phyloP scores from a whole-genome alignment of 2,329 filamentous ascomycete species.

The Pleomassaria siparia region DNA sequence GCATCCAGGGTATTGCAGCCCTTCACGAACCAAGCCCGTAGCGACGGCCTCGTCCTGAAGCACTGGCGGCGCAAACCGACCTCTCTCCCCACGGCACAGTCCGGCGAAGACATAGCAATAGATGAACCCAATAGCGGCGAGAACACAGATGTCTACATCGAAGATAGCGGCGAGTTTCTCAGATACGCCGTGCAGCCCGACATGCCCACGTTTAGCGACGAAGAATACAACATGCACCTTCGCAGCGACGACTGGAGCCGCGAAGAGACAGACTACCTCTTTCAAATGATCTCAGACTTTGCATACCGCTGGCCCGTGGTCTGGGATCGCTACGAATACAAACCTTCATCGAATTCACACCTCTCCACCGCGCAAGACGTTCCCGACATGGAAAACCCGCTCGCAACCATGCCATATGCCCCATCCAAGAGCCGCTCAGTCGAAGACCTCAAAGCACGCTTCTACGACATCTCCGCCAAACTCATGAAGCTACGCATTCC shows the following conservation, averaged over 20 bases:
- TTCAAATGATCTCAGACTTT: slow-evolving; percentile 72
- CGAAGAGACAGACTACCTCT: slow-evolving; percentile 90
- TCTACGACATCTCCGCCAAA: slow-evolving; percentile 76
- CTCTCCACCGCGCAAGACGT: slow-evolving; percentile 19
- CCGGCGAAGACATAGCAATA: slow-evolving; percentile 34
- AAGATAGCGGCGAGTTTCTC: slow-evolving; percentile 64
- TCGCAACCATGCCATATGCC: slow-evolving; percentile 41
- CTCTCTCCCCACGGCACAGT: slow-evolving; percentile 29
- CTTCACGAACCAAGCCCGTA: slow-evolving; percentile 77
- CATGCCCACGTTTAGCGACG: slow-evolving; percentile 79
- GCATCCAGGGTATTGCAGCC: slow-evolving; percentile 43
- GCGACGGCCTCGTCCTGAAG: slow-evolving; percentile 68
- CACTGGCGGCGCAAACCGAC: slow-evolving; percentile 75
- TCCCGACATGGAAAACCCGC: slow-evolving; percentile 19
- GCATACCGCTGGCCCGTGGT: slow-evolving; percentile 90
- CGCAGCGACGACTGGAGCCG: slow-evolving; percentile 80
- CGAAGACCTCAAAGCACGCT: slow-evolving; percentile 89
- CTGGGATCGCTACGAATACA: slow-evolving; percentile 87
- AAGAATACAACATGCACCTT: slow-evolving; percentile 78
- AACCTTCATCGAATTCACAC: slow-evolving; percentile 39
- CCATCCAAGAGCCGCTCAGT: slow-evolving; percentile 65
- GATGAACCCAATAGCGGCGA: slow-evolving; percentile 41
- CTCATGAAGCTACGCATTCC: slow-evolving; percentile 45
- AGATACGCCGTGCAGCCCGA: slow-evolving; percentile 85
- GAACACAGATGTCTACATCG: slow-evolving; percentile 32